Evolutionary conservation across 352 stramenopile genomes (phyloP).

Genomic region (Phytophthora sansomeana): DNA sequence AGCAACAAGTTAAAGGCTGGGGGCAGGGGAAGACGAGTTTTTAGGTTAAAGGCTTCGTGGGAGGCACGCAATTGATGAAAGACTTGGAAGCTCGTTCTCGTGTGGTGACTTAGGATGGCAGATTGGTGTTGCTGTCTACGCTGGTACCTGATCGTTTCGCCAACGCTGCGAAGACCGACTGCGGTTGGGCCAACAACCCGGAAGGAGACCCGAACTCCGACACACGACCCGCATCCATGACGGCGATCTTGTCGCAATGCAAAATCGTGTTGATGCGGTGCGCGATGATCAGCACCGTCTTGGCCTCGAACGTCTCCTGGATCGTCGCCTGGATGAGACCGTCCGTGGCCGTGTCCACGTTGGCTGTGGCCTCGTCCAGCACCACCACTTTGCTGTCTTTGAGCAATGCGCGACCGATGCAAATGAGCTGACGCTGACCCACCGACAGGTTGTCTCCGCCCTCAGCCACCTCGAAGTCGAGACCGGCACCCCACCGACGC

Average conservation of each 20-base stretch:
- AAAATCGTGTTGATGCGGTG: conserved; percentile 11
- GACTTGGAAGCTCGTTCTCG: too few relatives aligned
- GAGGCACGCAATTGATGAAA: too few relatives aligned
- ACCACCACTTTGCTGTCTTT: conserved; percentile 4
- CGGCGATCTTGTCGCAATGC: conserved; percentile 9
- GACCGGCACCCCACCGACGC: conserved; percentile 54
- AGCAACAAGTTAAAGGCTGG: too few relatives aligned
- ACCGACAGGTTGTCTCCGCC: conserved; percentile 61
- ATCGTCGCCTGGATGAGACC: conserved; percentile 5
- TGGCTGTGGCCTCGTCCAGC: conserved; percentile 9
- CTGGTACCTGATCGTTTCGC: too few relatives aligned
- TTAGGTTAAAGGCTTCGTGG: too few relatives aligned
- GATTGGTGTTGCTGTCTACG: too few relatives aligned
- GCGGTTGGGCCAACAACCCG: conserved; percentile 67
- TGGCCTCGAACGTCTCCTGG: conserved; percentile 4
- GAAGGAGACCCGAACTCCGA: conserved; percentile 51
- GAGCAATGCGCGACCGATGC: conserved; percentile 78
- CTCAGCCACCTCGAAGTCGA: conserved; percentile 72
- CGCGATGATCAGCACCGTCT: conserved; percentile 7
- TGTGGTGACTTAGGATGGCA: too few relatives aligned
- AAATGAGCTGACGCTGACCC: conserved; percentile 93
- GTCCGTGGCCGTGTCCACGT: conserved; percentile 10
- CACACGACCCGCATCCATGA: conserved; percentile 31
- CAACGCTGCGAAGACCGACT: conserved; percentile 27
- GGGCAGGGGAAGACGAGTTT: too few relatives aligned